Evolutionary conservation across 2,329 filamentous ascomycete genomes (phyloP), one percentile per base, ranked within the genome.

Genomic region (Triangularia setosa): DNA sequence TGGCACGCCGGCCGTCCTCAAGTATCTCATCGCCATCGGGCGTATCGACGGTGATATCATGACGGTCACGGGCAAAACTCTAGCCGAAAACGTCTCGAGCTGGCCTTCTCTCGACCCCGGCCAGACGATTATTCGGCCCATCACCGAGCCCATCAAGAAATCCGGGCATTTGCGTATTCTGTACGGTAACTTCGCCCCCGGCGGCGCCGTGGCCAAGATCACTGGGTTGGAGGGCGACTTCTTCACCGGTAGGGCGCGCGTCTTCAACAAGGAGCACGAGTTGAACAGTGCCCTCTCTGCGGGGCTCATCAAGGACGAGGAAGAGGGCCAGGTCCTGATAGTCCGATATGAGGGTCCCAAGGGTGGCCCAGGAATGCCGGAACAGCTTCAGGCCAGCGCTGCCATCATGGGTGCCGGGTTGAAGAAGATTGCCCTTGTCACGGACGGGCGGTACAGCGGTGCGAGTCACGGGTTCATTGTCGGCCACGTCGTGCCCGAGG

Each of bases 281-380:
- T 87, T 97, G 54, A 88, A 96, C 75, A 78, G 82, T 0, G 93
- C 93, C 0, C 82, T 98, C 8, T 84, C 84, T 60, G 79, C 79
- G 57, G 89, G 90, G 23, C 75, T 82, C 6, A 83, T 84, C 75
- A 74, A 70, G 35, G 71, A 73, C 21, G 75, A 78, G 18, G 79
- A 79, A 65, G 92, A 95, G 73, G 95, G 96, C 73, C 83, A 96
- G 14, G 94, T 97, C 21, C 81, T 97, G 27, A 87, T 97, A 30
- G 93, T 98, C 61, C 89, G 94, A 23, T 97, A 97, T 75, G 94
- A 98, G 75, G 94, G 94, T 0, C 94, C 94, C 12, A 93, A 92
- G 74, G 94, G 94, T 67, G 94, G 94, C 0, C 94, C 94, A 0
- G 94, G 94, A 53, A 98, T 98, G 94, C 94, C 93, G 1, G 94